Evolutionary conservation across 2,329 filamentous ascomycete species (phyloP).

Genomic region (Amauroascus verrucosus): DNA sequence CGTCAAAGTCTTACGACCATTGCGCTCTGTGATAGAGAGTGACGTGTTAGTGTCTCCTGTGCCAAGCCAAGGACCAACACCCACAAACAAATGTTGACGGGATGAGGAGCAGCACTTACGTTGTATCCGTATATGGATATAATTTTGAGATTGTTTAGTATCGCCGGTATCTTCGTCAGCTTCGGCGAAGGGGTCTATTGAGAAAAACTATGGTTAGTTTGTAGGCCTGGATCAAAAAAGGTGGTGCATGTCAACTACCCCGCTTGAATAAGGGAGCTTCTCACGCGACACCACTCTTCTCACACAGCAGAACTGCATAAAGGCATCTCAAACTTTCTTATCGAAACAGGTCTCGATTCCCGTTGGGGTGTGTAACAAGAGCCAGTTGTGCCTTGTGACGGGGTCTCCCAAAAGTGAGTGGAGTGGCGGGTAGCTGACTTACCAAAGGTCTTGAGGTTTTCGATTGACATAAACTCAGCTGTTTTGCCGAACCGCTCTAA

Average conservation of each 20-base stretch:
- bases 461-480: slow-evolving; percentile 94
- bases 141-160: slow-evolving; percentile 90
- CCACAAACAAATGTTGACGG: background rate
- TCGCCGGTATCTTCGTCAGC: slow-evolving; percentile 98
- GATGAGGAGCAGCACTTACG: slow-evolving; percentile 52
- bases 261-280: slow-evolving; percentile 21
- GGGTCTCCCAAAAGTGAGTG: background rate
- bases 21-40: slow-evolving; percentile 64
- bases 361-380: background rate
- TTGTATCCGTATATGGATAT: slow-evolving; percentile 99
- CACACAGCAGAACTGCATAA: background rate
- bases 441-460: slow-evolving; percentile 97
- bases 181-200: slow-evolving; percentile 98
- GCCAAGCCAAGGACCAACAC: slow-evolving; percentile 1
- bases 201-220: slow-evolving; percentile 18
- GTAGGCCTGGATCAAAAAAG: slow-evolving; percentile 21
- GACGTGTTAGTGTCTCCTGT: slow-evolving; percentile 19
- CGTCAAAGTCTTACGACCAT: slow-evolving; percentile 99
- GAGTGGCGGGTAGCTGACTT: slow-evolving; percentile 34
- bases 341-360: background rate
- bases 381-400: background rate
- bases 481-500: slow-evolving; percentile 47
- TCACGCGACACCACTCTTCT: background rate
- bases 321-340: background rate
- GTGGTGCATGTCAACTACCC: slow-evolving; percentile 27